Percentiles rank a stretch among this genome's conserved stretches.
Conservation (phyloP, 768 basidiomycete species). For the Pleurotus salmoneostramineus region DNA sequence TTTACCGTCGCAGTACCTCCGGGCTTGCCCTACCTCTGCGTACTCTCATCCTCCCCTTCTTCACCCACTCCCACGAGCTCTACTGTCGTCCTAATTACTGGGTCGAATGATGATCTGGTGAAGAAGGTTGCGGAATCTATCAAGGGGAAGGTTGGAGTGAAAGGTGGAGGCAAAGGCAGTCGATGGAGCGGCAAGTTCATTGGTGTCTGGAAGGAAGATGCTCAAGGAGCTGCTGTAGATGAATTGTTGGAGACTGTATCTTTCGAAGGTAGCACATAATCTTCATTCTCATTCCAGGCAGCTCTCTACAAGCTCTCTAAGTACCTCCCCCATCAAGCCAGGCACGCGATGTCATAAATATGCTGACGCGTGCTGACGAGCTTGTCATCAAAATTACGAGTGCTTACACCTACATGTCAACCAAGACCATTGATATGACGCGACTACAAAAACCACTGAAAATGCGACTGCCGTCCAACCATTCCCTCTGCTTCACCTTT, state of each 20-base stretch:
- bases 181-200: slow-evolving; percentile 75
- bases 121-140: slow-evolving; percentile 55
- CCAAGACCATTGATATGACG: too few relatives aligned
- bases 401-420: too few relatives aligned
- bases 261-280: not conserved
- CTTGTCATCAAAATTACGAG: too few relatives aligned
- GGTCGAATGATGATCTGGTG: slow-evolving; percentile 55
- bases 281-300: too few relatives aligned
- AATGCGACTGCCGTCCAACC: not conserved
- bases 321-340: too few relatives aligned
- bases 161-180: slow-evolving; percentile 74
- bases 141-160: slow-evolving; percentile 55
- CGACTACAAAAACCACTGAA: not conserved
- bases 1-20: slow-evolving; percentile 26
- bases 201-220: slow-evolving; percentile 57
- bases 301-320: too few relatives aligned
- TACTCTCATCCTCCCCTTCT: slow-evolving; percentile 64
- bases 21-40: slow-evolving; percentile 33
- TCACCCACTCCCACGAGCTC: slow-evolving; percentile 44
- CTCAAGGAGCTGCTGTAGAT: slow-evolving; percentile 36
- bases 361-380: too few relatives aligned
- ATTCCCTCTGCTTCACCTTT: not conserved
- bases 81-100: slow-evolving; percentile 56
- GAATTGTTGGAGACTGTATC: slow-evolving; percentile 26
- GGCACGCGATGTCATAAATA: too few relatives aligned